Base-by-base conservation (phyloP, 192 early-diverging fungal genomes). In the Entophlyctis luteolus region DNA sequence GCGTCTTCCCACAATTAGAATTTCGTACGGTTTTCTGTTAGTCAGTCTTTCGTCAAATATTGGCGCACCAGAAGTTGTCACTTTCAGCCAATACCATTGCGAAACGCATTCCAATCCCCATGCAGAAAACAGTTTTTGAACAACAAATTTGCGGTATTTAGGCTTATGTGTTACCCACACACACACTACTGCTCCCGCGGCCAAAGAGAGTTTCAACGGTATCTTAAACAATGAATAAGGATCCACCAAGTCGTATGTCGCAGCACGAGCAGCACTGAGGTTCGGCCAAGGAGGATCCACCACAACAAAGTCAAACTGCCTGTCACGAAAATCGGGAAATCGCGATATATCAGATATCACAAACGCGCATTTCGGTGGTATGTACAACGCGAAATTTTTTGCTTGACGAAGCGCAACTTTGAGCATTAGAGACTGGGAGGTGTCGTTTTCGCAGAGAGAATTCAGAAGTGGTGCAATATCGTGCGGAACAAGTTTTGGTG, bases 131-230 rank as follows among this genome's bases (percentile, higher is more conserved):
- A 91, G 74, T 67, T 90, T 91, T 18, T 88, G 76, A 0, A 71
- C 28, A 3, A 91, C 79, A 31, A 91, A 85, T 1, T 38, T 65
- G 10, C 76, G 74, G 46, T 79, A 79, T 47, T 87, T 88, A 38
- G 80, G 80, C 31, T 84, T 81, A 55, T 91, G 90, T 10, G 88
- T 88, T 4, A 91, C 80, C 89, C 89, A 91, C 0, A 90, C 80
- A 3, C 82, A 84, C 2, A 89, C 74, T 5, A 83, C 39, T 4
- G 67, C 77, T 2, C 72, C 77, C 18, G 68, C 32, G 1, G 28
- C 32, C 1, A 84, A n/a, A 47, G 87, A 70, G 0, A 71, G 58
- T 4, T 72, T 69, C 6, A 88, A 53, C 18, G 88, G 88, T 18
- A 91, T 72, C 46, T 78, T 62, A 72, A 82, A 91, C 2, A 91